Conservation (phyloP, 441 rosid genomes). For the Syzygium malaccense region DNA sequence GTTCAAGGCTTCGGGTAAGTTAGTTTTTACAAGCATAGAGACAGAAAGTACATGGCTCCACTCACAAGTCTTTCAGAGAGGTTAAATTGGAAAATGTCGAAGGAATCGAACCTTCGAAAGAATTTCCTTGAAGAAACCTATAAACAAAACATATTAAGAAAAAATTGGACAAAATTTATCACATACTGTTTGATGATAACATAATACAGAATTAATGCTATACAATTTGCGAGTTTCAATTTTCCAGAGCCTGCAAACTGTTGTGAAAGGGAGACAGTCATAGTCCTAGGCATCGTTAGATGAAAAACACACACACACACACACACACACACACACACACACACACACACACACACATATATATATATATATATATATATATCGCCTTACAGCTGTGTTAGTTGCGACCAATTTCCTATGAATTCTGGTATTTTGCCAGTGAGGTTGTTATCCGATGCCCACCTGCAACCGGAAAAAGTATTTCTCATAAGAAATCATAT, state of each 20-base stretch:
- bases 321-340: too few species aligned
- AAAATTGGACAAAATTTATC: neutral
- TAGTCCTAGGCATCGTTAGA: neutral
- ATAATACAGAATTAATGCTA: neutral
- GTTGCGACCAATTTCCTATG: constrained; percentile 18
- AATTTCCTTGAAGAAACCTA: constrained; percentile 18
- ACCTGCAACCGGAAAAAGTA: neutral
- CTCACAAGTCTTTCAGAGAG: constrained; percentile 13
- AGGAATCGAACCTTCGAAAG: constrained; percentile 26
- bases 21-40: neutral
- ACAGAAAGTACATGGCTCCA: neutral
- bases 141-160: constrained; percentile 4
- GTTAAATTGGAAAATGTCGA: constrained; percentile 11
- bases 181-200: neutral
- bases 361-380: too few species aligned
- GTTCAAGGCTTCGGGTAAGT: neutral
- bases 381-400: constrained; percentile 3
- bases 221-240: neutral
- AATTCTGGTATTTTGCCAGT: constrained; percentile 18
- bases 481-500: neutral
- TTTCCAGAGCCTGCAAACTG: neutral
- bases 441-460: constrained; percentile 8
- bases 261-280: neutral
- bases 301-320: too few species aligned
- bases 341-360: too few species aligned